These are phyloP conservation scores for Tilletia horrida DNA, from an alignment of 1,284 basidiomycete genomes.

Conservation along the genomic window DNA sequence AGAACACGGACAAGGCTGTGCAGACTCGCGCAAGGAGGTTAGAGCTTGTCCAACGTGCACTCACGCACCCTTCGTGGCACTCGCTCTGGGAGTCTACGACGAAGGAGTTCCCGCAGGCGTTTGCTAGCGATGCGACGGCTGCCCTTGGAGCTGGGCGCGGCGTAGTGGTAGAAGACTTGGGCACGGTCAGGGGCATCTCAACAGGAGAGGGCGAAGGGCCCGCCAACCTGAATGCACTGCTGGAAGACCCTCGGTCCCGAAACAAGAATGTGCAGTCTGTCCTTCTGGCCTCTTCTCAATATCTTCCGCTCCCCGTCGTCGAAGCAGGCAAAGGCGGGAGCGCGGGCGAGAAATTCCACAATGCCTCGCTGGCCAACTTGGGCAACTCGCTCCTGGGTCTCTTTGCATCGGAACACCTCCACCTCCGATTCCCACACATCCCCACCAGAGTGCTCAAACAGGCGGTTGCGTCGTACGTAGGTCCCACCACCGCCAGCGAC, in stretches of 20 bases:
- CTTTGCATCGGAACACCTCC: constrained; percentile 80
- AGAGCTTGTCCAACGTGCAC: constrained; percentile 39
- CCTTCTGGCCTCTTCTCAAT: constrained; percentile 20
- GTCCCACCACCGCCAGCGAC: constrained; percentile 73
- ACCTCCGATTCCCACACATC: constrained; percentile 80
- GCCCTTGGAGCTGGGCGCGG: constrained; percentile 11
- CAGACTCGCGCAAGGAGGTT: constrained; percentile 35
- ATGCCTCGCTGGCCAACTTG: constrained; percentile 73
- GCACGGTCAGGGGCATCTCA: background rate
- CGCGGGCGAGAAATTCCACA: constrained; percentile 58
- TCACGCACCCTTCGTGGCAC: constrained; percentile 46
- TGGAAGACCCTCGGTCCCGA: background rate
- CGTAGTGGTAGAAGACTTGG: constrained; percentile 5
- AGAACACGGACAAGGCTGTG: background rate
- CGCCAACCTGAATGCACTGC: constrained; percentile 16
- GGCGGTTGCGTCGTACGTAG: constrained; percentile 84
- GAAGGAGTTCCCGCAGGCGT: background rate
- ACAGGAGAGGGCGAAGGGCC: constrained; percentile 19
- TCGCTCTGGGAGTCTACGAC: constrained; percentile 17
- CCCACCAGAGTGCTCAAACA: constrained; percentile 85
- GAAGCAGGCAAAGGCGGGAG: background rate
- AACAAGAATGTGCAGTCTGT: constrained; percentile 3
- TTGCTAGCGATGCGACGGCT: background rate
- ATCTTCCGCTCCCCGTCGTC: constrained; percentile 12
- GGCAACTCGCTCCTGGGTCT: constrained; percentile 89